Percentiles rank a stretch among this genome's conserved stretches.
Conservation (phyloP, 176 grass and related monocot genomes). For the Musa acuminata region DNA sequence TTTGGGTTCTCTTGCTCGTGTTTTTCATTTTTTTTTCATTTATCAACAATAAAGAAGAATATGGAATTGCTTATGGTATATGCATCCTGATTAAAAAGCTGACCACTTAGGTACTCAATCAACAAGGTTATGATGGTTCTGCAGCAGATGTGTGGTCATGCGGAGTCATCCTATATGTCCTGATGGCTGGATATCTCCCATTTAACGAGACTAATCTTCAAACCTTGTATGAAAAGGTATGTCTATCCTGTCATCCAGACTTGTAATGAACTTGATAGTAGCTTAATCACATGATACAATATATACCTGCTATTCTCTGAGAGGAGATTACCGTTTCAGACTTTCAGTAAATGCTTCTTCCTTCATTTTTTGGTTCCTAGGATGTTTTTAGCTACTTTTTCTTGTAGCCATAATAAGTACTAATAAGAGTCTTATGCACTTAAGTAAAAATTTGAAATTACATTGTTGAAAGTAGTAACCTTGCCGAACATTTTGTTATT, state of each 20-base stretch:
- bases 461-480: not conserved
- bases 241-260: not conserved
- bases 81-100: not conserved
- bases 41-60: too few species aligned
- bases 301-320: not conserved
- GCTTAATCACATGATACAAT: not conserved
- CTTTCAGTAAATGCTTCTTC: not conserved
- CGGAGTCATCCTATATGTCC: conserved; percentile 90
- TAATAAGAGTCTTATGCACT: not conserved
- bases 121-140: conserved; percentile 77
- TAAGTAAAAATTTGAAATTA: not conserved
- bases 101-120: conserved; percentile 58
- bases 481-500: too few species aligned
- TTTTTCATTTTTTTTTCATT: not conserved
- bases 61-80: not conserved
- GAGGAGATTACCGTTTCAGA: not conserved
- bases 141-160: conserved; percentile 96
- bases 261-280: not conserved
- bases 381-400: not conserved
- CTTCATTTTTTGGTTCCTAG: not conserved
- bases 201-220: conserved; percentile 73
- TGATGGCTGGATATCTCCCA: conserved; percentile 96
- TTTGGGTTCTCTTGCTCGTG: not conserved
- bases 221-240: conserved; percentile 76
- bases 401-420: not conserved